phyloP scores from a whole-genome alignment of 257 asterid species.

The Petrea volubilis region DNA sequence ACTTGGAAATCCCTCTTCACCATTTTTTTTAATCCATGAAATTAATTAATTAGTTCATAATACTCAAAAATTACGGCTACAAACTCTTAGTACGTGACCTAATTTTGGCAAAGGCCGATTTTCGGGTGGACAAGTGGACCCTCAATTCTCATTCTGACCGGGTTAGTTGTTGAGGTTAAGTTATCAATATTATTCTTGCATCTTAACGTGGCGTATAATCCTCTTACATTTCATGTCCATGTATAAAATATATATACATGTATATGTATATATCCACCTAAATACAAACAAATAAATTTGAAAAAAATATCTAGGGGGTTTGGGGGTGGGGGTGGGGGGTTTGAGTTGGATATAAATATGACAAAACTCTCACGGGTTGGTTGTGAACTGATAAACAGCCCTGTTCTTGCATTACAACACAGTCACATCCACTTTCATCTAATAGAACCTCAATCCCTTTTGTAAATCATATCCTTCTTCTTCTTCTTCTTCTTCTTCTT shows the following conservation, averaged over 20 bases:
- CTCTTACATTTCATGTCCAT: not conserved
- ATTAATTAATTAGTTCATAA: too few relatives aligned
- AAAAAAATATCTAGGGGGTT: not conserved
- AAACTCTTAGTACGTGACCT: slow-evolving; percentile 27
- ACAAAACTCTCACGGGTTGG: slow-evolving; percentile 33
- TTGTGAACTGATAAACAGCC: slow-evolving; percentile 54
- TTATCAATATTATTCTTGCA: not conserved
- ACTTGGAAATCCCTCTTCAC: too few relatives aligned
- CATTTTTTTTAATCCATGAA: too few relatives aligned
- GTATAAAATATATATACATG: too few relatives aligned
- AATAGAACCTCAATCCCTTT: slow-evolving; percentile 33
- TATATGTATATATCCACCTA: slow-evolving; percentile 30
- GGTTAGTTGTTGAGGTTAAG: slow-evolving; percentile 20
- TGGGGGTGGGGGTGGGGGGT: not conserved
- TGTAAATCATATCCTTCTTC: not conserved
- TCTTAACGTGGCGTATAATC: slow-evolving; percentile 17
- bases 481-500: not conserved
- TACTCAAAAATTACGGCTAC: slow-evolving; percentile 15
- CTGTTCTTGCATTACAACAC: slow-evolving; percentile 29
- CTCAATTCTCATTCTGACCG: not conserved
- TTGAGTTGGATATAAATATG: slow-evolving; percentile 27
- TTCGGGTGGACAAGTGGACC: slow-evolving; percentile 20
- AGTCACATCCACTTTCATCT: slow-evolving; percentile 74
- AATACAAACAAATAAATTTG: not conserved
- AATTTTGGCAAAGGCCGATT: not conserved